Percentiles rank a stretch among this genome's conserved stretches.
These are phyloP conservation scores for Trichomonas vaginalis DNA, from an alignment of 208 protist species.

Conservation along the genomic window DNA sequence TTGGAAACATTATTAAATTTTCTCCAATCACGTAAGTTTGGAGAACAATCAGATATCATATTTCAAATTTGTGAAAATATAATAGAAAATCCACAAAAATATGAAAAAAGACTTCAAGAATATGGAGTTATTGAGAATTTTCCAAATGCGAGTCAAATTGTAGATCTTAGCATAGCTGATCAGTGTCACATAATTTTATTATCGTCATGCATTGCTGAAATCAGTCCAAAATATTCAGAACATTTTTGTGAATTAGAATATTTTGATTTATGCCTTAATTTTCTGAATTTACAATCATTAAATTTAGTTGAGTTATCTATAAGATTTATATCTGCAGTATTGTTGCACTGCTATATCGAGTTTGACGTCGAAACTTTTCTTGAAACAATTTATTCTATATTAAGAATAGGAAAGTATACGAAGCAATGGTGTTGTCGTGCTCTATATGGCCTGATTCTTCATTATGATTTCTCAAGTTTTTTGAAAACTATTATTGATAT, in stretches of 20 bases:
- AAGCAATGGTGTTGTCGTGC: not conserved
- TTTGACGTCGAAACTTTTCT: not conserved
- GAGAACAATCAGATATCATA: no score
- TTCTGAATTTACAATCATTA: not conserved
- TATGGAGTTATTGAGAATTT: no score
- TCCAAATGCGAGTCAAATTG: no score
- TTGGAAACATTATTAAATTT: no score
- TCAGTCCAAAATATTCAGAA: not conserved
- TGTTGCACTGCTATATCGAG: not conserved
- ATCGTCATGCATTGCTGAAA: no score
- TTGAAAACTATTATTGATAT: not conserved
- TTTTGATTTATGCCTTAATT: not conserved
- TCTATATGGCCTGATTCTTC: not conserved
- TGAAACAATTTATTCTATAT: not conserved
- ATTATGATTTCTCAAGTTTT: not conserved
- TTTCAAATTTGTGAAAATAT: no score
- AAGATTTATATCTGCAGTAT: not conserved
- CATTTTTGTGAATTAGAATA: not conserved
- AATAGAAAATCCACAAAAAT: no score
- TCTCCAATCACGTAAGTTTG: no score
- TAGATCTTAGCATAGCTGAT: no score
- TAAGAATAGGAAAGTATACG: not conserved
- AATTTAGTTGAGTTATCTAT: not conserved
- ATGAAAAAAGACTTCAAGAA: no score
- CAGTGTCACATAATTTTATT: no score